These are phyloP conservation scores for Polyporus tsugae DNA, from an alignment of 1,284 basidiomycete genomes.

Conservation along the genomic window DNA sequence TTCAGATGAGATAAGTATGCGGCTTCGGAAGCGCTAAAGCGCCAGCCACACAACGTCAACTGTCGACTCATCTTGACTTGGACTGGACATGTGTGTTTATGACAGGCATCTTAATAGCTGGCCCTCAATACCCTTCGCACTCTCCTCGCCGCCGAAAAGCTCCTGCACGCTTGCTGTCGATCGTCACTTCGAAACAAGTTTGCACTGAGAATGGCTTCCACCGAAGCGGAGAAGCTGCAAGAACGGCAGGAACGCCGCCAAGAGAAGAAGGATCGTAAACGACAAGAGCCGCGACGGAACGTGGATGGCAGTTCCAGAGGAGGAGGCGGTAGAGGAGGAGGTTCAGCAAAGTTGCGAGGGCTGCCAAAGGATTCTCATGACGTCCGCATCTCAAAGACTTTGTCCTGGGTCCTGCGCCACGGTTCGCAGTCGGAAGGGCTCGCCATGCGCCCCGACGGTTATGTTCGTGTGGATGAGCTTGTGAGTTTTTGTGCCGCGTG, in stretches of 20 bases:
- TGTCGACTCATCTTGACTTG: neutral
- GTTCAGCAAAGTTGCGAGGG: constrained; percentile 53
- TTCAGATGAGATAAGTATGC: neutral
- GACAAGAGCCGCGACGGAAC: constrained; percentile 1
- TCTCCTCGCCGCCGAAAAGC: neutral
- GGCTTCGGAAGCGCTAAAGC: neutral
- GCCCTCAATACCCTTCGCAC: neutral
- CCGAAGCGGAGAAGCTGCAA: neutral
- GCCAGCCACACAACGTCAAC: neutral
- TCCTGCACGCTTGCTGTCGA: neutral
- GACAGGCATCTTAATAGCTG: neutral
- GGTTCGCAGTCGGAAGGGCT: constrained; percentile 82
- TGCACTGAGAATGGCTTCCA: neutral
- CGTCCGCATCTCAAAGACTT: constrained; percentile 74
- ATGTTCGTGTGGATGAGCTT: constrained; percentile 75
- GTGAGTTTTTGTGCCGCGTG: constrained; percentile 53
- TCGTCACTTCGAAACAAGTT: neutral
- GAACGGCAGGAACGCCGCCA: constrained; percentile 15
- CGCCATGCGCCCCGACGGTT: constrained; percentile 82
- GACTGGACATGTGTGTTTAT: neutral
- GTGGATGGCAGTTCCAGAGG: constrained; percentile 17
- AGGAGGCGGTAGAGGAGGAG: constrained; percentile 22
- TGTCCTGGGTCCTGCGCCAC: constrained; percentile 88
- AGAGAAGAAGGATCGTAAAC: constrained; percentile 26
- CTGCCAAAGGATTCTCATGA: constrained; percentile 58